Base-by-base conservation (phyloP, 2,329 filamentous ascomycete species). In the Fusarium buharicum region DNA sequence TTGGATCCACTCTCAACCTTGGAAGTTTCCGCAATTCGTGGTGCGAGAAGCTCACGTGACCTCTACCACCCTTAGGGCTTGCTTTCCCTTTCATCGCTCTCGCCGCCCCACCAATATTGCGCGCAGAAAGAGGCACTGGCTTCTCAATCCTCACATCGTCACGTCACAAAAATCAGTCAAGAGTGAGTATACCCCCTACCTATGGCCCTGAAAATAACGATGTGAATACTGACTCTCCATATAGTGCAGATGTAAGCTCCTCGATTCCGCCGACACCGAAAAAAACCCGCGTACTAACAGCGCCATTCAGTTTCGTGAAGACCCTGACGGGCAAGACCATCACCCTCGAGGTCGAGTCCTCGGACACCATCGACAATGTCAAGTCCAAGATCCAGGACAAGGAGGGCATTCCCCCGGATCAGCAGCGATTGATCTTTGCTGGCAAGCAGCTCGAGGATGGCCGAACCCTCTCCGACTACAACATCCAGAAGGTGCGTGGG, bases 301-400 rank as follows among this genome's bases (percentile, higher is more conserved):
- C 59, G 54, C 71, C 60, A 57, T 55, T 40, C 83, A 96, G 92
- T 90, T 98, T 98, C 90, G 94, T 98, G 85, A 98, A 97, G 90
- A 97, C 94, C 88, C 92, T 97, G 79, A 97, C 94, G 87, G 94
- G 95, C 84, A 98, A 98, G 92, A 98, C 94, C 82, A 97, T 98
- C 87, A 98, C 95, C 83, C 90, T 97, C 77, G 94, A 98, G 90
- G 93, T 97, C 81, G 94, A 97, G 90, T 97, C 93, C 77, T 92
- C 89, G 78, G 94, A 98, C 84, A 97, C 94, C 76, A 98, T 98
- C 86, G 94, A 98, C 89, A 98, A 97, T 89, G 94, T 98, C 83
- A 98, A 98, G 90, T 90, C 89, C 85, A 97, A 97, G 91, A 97
- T 98, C 82, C 94, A 97, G 86, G 93, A 97, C 84, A 97, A 97